Base-by-base conservation (phyloP, 2,329 filamentous ascomycete species). In the Diplodia intermedia region DNA sequence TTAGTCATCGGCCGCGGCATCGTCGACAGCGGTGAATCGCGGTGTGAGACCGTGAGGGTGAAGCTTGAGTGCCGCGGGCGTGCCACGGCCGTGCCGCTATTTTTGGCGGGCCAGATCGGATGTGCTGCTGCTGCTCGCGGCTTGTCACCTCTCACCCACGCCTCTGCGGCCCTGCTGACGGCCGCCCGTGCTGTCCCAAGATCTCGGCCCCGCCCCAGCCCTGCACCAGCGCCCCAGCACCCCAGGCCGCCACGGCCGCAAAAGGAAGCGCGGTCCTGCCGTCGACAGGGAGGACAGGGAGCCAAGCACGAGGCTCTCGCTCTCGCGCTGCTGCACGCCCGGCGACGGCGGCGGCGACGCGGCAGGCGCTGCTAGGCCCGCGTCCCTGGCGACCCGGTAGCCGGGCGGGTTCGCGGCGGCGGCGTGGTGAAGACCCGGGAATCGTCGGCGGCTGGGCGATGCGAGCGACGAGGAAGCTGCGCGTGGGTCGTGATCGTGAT, bases 141-240 rank as follows among this genome's bases (percentile, higher is more conserved):
- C 60, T 38, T 52, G 60, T 53, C 60, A 63, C 60, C 60, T 52
- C 60, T 14, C 18, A 23, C 57, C 29, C 38, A 9, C 4, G 36
- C 15, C 36, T 26, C 8, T 60, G 36, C 20, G 23, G 36, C 43
- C 20, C 8, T 38, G 20, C 36, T 57, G 54, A 23, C 23, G 52
- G 23, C 52, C 52, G 52, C 36, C 38, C 15, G 15, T 23, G 29
- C 36, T 43, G n/a, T 36, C 38, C 55, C 38, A 62, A 23, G 31
- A 63, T 63, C 60, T 52, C 60, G 60, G 60, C 60, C 60, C 60
- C 60, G 50, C 60, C 31, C 15, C 60, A 63, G 60, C 60, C 60
- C 36, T 38, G 36, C 36, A 38, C 36, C 36, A 38, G 36, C 36
- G 36, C 36, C 36, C 9, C 36, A 38, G 36, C 36, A 38, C 36